phyloP scores from a whole-genome alignment of 163 green algal genomes.

The Chlorella variabilis region DNA sequence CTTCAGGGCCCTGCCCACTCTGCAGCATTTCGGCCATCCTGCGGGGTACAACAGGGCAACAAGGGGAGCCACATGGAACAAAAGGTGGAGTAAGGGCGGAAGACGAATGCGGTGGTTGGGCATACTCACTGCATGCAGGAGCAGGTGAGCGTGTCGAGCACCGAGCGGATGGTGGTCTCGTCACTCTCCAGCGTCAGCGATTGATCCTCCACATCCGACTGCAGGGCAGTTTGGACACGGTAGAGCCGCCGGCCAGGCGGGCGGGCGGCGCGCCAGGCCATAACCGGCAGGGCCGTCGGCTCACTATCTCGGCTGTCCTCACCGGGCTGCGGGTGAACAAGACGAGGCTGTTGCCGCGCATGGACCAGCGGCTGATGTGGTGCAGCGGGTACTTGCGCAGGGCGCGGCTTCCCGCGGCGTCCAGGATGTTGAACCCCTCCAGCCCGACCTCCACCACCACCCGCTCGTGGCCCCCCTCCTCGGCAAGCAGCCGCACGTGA shows the following conservation, averaged over 20 bases:
- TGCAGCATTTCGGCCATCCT: constrained; percentile 88
- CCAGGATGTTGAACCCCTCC: constrained; percentile 82
- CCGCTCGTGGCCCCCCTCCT: neutral
- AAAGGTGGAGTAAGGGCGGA: no score
- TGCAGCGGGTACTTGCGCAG: constrained; percentile 82
- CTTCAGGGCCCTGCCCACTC: constrained; percentile 55
- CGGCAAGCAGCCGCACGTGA: constrained; percentile 16
- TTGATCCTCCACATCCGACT: constrained; percentile 86
- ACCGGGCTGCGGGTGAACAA: constrained; percentile 79
- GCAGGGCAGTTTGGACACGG: neutral
- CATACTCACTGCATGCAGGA: constrained; percentile 89
- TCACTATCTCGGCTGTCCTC: no score
- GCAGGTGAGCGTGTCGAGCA: constrained; percentile 90
- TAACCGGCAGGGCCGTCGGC: no score
- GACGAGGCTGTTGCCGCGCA: constrained; percentile 69
- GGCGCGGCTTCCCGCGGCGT: constrained; percentile 51
- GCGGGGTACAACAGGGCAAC: neutral
- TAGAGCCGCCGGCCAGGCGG: neutral
- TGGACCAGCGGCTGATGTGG: constrained; percentile 80
- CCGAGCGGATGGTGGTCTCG: constrained; percentile 71
- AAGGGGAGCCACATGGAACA: neutral
- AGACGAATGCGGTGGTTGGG: no score
- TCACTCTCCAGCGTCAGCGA: constrained; percentile 75
- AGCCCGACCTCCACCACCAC: constrained; percentile 63
- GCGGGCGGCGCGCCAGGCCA: no score